phyloP scores from a whole-genome alignment of 495 filamentous ascomycete genomes.

The Delitschia confertaspora region DNA sequence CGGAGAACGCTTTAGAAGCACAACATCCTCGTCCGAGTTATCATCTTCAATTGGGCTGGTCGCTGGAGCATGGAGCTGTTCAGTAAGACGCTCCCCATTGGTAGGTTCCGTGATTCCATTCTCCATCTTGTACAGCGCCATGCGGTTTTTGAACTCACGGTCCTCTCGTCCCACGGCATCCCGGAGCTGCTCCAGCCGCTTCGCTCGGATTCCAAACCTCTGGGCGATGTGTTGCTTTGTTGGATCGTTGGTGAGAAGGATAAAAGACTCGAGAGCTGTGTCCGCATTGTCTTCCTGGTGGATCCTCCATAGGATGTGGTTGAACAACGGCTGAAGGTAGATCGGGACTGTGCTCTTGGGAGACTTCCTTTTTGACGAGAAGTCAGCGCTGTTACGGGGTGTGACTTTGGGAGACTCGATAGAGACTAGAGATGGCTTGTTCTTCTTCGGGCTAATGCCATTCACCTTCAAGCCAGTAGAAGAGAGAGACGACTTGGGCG shows the following conservation, averaged over 20 bases:
- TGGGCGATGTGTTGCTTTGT: conserved; percentile 48
- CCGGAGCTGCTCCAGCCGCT: conserved; percentile 52
- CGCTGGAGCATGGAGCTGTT: background rate
- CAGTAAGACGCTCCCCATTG: conserved; percentile 23
- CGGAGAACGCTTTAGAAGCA: conserved; percentile 41
- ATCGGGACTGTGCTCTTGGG: conserved; percentile 31
- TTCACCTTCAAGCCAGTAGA: conserved; percentile 27
- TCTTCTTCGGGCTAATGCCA: conserved; percentile 40
- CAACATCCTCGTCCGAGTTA: conserved; percentile 48
- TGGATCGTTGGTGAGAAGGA: conserved; percentile 50
- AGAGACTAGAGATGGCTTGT: conserved; percentile 28
- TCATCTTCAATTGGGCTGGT: conserved; percentile 38
- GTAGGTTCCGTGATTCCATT: conserved; percentile 35
- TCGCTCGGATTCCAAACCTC: conserved; percentile 51
- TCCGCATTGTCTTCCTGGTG: conserved; percentile 39
- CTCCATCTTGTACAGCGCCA: conserved; percentile 38
- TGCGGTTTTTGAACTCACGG: conserved; percentile 49
- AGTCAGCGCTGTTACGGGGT: conserved; percentile 17
- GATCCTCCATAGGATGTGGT: conserved; percentile 52
- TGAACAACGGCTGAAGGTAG: conserved; percentile 50
- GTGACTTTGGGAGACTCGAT: conserved; percentile 19
- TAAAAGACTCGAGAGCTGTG: conserved; percentile 41
- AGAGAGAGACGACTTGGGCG: conserved; percentile 39
- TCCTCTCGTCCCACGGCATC: conserved; percentile 52
- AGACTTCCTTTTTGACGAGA: background rate